Evolutionary conservation across 768 basidiomycete genomes (phyloP).

Genomic region (Pisolithus tinctorius): DNA sequence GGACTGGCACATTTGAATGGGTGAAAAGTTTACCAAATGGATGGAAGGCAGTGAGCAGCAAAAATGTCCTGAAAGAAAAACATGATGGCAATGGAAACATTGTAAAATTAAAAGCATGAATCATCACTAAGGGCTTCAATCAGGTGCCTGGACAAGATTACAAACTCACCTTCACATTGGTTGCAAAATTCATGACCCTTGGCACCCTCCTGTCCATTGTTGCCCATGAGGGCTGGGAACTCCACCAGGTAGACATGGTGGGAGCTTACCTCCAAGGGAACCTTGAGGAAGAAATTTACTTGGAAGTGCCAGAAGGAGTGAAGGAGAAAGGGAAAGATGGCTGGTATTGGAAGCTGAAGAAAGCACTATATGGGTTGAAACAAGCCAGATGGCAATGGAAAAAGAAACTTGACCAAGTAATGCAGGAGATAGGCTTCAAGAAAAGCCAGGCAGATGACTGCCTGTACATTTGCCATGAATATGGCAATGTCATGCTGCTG

Average conservation of each 20-base stretch:
- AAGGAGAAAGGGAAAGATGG: background rate
- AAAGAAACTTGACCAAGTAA: too few species aligned
- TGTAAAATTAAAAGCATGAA: conserved; percentile 36
- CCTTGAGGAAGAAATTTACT: conserved; percentile 22
- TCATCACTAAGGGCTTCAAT: conserved; percentile 35
- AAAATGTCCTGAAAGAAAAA: too few species aligned
- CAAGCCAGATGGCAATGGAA: too few species aligned
- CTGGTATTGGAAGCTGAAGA: background rate
- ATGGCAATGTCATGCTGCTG: conserved; percentile 17
- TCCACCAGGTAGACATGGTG: too few species aligned
- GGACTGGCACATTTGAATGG: background rate
- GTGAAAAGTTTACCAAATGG: conserved; percentile 19
- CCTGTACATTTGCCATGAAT: too few species aligned
- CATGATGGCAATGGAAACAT: too few species aligned
- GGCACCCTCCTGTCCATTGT: too few species aligned
- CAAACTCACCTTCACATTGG: conserved; percentile 29
- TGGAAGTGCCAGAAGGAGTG: conserved; percentile 17
- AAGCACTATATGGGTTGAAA: too few species aligned
- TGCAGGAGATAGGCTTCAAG: too few species aligned
- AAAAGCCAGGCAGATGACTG: too few species aligned
- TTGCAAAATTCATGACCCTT: conserved; percentile 19
- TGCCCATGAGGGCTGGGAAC: too few species aligned
- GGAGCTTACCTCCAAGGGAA: conserved; percentile 22
- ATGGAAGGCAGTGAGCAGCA: conserved; percentile 63
- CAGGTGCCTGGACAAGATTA: conserved; percentile 38